A percentile compares a stretch with the other conserved stretches of the same genome.
These are phyloP conservation scores for Colletotrichum falcatum DNA, from an alignment of 2,329 filamentous ascomycete species.

Conservation along the genomic window DNA sequence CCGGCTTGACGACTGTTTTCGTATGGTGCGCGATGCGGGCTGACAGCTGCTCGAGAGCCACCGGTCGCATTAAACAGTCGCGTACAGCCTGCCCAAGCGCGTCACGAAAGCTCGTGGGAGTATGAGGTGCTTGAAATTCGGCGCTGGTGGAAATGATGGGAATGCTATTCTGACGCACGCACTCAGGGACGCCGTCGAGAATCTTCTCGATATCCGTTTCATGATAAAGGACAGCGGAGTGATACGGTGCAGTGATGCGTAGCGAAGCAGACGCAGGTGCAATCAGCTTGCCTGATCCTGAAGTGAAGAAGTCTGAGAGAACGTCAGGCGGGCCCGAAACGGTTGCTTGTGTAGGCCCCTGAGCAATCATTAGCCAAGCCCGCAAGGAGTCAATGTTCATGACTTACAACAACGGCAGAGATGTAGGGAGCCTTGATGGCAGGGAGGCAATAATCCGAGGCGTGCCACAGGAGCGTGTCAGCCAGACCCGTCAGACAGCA, in stretches of 20 bases:
- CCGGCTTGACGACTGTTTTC: too few relatives aligned
- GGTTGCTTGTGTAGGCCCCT: conserved; percentile 19
- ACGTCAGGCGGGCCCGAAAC: not conserved
- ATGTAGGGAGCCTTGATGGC: conserved; percentile 25
- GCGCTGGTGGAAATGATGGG: not conserved
- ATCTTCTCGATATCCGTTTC: not conserved
- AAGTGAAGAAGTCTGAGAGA: not conserved
- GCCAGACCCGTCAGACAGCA: too few relatives aligned
- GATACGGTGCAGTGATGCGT: conserved; percentile 7
- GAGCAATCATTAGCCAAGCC: too few relatives aligned
- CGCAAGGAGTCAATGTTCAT: too few relatives aligned
- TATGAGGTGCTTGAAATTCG: not conserved
- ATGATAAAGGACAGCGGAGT: not conserved
- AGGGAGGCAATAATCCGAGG: not conserved
- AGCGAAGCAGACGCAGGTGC: too few relatives aligned
- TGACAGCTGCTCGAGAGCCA: too few relatives aligned
- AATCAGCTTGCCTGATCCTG: too few relatives aligned
- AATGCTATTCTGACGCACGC: not conserved
- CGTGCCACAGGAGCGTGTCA: conserved; percentile 9
- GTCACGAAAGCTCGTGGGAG: not conserved
- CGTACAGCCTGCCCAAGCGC: not conserved
- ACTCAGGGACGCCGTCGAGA: too few relatives aligned
- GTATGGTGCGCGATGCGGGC: too few relatives aligned
- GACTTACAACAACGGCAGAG: conserved; percentile 11
- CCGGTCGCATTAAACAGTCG: too few relatives aligned